Percentiles rank a stretch among this genome's conserved stretches.
These are phyloP conservation scores for Talaromyces funiculosus DNA, from an alignment of 2,329 filamentous ascomycete species.

Conservation along the genomic window DNA sequence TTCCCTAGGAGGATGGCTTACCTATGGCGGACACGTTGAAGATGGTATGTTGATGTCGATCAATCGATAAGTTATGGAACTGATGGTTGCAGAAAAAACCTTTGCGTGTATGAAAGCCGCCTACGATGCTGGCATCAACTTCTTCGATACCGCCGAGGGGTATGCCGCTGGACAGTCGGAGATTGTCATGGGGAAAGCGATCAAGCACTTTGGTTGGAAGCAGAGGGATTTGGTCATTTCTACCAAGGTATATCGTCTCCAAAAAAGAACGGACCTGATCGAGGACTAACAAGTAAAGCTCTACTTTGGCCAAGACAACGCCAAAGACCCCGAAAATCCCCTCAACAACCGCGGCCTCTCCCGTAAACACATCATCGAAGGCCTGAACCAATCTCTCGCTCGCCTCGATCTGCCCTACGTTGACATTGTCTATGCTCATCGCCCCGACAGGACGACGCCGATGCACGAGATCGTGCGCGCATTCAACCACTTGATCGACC, in stretches of 20 bases:
- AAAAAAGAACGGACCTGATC: no score
- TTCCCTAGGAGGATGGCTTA: constrained; percentile 58
- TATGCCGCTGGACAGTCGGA: constrained; percentile 52
- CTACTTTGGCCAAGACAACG: constrained; percentile 59
- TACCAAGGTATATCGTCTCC: constrained; percentile 42
- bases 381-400: constrained; percentile 54
- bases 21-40: constrained; percentile 68
- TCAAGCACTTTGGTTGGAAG: constrained; percentile 54
- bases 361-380: constrained; percentile 65
- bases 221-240: constrained; percentile 54
- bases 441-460: constrained; percentile 61
- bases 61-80: background rate
- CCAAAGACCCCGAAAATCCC: constrained; percentile 54
- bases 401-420: constrained; percentile 63
- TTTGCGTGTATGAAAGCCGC: constrained; percentile 47
- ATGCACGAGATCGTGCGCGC: constrained; percentile 66
- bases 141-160: constrained; percentile 51
- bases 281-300: constrained; percentile 34
- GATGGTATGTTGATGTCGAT: constrained; percentile 43
- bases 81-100: constrained; percentile 23
- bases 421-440: constrained; percentile 64
- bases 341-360: constrained; percentile 64
- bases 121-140: constrained; percentile 54
- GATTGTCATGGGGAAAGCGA: constrained; percentile 51
- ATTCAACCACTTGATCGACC: constrained; percentile 65